Base-by-base conservation (phyloP, 176 grass and related monocot species). In the Saccharum spontaneum region DNA sequence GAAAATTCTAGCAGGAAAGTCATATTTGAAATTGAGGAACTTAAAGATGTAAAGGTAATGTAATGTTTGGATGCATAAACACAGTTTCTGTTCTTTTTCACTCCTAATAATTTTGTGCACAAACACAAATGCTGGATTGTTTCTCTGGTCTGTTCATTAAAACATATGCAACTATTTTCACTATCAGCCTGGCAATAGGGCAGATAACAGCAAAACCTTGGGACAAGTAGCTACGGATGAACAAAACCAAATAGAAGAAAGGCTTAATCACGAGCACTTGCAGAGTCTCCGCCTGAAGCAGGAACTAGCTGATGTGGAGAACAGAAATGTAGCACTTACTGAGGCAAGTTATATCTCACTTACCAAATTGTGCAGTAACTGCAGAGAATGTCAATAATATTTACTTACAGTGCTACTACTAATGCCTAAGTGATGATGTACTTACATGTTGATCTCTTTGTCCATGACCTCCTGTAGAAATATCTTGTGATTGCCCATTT, bases 11-110 rank as follows among this genome's bases (percentile, higher is more conserved):
- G 76, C 60, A 90, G 84, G 79, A 92, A 92, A 12, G 50, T 89
- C 31, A 86, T 92, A 80, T 93, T 89, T 6, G 91, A 97, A 88
- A 89, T 93, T 81, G 97, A 98, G 80, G 69, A 92, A 73, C 63
- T 88, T 85, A 79, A 86, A 88, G 88, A 92, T 79, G 86, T 83
- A 76, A 93, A 94, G 82, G 93, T 99, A 83, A 91, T 68, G 65
- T 76, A 83, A 89, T 68, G 69, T 82, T 41, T 84, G 49, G 90
- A 82, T 75, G 45, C 81, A 66, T 71, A 77, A 86, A 90, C 23
- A 17, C 8, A 20, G 1, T 64, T 88, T 83, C 72, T 73, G 23
- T 86, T 36, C 66, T n/a, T 46, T 15, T 55, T 23, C 17, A 38
- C 38, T 83, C 81, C 68, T 30, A 69, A 71, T 85, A 70, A 46